Evolutionary conservation across 106 monocot genomes (phyloP), one percentile per base, ranked within the genome.

Genomic region (Platanthera guangdongensis): DNA sequence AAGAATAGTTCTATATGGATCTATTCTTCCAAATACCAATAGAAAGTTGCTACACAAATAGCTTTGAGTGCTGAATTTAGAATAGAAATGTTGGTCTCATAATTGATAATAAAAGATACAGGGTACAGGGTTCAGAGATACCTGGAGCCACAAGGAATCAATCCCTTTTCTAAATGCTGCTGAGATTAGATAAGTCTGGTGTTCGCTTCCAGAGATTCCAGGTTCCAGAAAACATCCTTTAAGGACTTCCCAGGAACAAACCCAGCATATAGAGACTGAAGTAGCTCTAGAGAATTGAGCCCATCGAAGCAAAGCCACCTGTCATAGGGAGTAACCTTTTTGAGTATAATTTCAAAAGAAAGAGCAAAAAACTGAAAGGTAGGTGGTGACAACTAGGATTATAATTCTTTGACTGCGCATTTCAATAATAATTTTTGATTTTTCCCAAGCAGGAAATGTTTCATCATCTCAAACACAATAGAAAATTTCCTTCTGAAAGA

Each of bases 151-250:
- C 78, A 85, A 71, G 76, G 82, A 81, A 69, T 80, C 85, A 73
- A 78, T 81, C 75, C 82, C 86, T 82, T 87, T 53, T 48, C 8
- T 18, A 59, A 59, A 59, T 82, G 75, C 47, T 67, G 73, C 11
- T 68, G 75, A 74, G 84, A 78, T 83, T 83, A 53, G 80, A 85
- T 77, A 71, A 51, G 74, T 64, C 57, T 32, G 62, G 78, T 77
- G 78, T 68, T 59, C 74, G 81, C 68, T 85, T 85, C 74, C 80
- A 84, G 52, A 63, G 86, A 82, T 88, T 84, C 87, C 65, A 77
- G 71, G 76, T 87, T 83, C 86, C 30, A 80, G 63, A 12, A 65
- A 64, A 75, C 78, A 81, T 75, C 83, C 72, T n/a, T 76, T 89
- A 92, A 89, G 77, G 78, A 81, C 55, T 52, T 63, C 75, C 28